Conservation (phyloP, 2,329 filamentous ascomycete species). For the Colletotrichum trifolii region DNA sequence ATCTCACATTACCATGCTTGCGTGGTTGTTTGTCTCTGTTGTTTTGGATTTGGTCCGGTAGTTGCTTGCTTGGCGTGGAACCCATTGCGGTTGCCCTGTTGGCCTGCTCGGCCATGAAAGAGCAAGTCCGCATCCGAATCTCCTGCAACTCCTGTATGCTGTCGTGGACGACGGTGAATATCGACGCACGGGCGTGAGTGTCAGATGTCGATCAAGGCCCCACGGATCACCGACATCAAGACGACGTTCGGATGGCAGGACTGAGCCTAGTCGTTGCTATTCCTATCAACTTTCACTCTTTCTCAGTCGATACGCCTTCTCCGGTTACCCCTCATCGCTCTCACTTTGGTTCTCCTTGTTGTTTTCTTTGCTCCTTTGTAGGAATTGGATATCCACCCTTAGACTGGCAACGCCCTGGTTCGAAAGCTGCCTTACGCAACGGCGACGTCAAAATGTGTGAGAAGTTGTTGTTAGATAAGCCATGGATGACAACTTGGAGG, state of each 20-base stretch:
- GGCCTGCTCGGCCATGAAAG: conserved; percentile 25
- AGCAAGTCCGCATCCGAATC: conserved; percentile 33
- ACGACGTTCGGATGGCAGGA: conserved; percentile 29
- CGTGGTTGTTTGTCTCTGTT: not conserved
- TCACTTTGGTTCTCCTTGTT: not conserved
- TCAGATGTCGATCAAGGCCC: conserved; percentile 30
- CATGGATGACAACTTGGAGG: too few species aligned
- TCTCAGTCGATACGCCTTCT: not conserved
- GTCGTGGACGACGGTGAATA: conserved; percentile 1
- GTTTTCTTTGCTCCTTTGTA: not conserved
- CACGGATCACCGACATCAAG: conserved; percentile 31
- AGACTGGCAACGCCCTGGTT: too few species aligned
- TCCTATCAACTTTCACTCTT: not conserved
- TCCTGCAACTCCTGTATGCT: not conserved
- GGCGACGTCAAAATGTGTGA: too few species aligned
- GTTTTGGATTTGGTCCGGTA: conserved; percentile 20
- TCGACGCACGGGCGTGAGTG: conserved; percentile 27
- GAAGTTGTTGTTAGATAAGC: too few species aligned
- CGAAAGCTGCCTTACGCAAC: too few species aligned
- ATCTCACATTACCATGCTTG: not conserved
- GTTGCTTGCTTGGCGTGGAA: conserved; percentile 23
- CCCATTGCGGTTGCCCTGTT: conserved; percentile 6
- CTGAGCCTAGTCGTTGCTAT: conserved; percentile 9
- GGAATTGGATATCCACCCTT: too few species aligned
- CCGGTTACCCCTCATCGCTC: not conserved